A percentile compares a stretch with the other conserved stretches of the same genome.
Conservation (phyloP, 495 filamentous ascomycete species). For the Lophium mytilinum region DNA sequence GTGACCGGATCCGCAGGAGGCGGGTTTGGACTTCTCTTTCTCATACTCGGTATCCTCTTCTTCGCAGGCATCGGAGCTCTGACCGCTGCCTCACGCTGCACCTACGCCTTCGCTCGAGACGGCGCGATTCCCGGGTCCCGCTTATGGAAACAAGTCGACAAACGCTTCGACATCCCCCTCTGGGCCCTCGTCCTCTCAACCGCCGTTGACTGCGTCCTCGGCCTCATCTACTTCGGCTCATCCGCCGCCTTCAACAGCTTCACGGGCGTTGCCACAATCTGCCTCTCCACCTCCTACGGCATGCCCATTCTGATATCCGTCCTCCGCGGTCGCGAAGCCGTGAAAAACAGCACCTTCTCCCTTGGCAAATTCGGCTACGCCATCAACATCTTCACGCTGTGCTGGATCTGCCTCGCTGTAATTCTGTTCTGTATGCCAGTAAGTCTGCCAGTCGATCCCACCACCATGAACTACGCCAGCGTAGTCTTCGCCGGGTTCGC, state of each 20-base stretch:
- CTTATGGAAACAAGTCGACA: constrained; percentile 54
- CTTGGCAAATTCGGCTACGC: constrained; percentile 45
- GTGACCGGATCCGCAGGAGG: constrained; percentile 54
- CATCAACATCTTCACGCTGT: constrained; percentile 44
- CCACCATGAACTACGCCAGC: constrained; percentile 31
- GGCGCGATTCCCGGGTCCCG: constrained; percentile 60
- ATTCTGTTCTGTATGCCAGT: constrained; percentile 51
- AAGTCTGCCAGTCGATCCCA: constrained; percentile 40
- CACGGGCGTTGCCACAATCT: constrained; percentile 59
- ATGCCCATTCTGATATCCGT: constrained; percentile 54
- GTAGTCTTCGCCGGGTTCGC: constrained; percentile 34
- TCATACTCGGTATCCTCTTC: constrained; percentile 61
- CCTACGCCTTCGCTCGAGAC: constrained; percentile 55
- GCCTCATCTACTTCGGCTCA: constrained; percentile 56
- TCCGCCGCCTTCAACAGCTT: constrained; percentile 59
- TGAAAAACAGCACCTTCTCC: constrained; percentile 42
- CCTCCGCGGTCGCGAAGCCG: constrained; percentile 41
- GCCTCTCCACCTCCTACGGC: constrained; percentile 53
- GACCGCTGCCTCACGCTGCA: constrained; percentile 52
- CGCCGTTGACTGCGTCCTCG: constrained; percentile 46
- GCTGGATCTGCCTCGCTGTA: constrained; percentile 46
- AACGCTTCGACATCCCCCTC: constrained; percentile 48
- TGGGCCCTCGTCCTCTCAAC: constrained; percentile 51
- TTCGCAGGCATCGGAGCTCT: constrained; percentile 52
- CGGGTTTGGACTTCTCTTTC: constrained; percentile 63